Percentiles rank a stretch among this genome's conserved stretches.
phyloP scores from a whole-genome alignment of 2,329 filamentous ascomycete species.

The Pezicula radicicola region DNA sequence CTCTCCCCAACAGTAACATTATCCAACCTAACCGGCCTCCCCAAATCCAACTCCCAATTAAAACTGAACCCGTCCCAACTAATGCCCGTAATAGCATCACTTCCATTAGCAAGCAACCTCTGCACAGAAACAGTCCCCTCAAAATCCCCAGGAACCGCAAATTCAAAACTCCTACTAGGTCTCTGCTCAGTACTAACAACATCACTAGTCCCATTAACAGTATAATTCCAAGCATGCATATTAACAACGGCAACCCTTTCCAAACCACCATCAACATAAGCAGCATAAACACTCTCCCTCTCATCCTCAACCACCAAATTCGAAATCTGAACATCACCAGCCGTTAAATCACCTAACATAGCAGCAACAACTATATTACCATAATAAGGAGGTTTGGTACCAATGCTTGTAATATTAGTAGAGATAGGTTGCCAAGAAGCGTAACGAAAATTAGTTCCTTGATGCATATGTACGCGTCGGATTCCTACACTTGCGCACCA shows the following conservation, averaged over 20 bases:
- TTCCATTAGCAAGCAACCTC: slow-evolving; percentile 57
- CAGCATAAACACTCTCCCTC: slow-evolving; percentile 51
- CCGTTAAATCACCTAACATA: slow-evolving; percentile 44
- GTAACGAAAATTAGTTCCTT: slow-evolving; percentile 62
- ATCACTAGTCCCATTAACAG: slow-evolving; percentile 35
- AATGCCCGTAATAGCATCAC: slow-evolving; percentile 59
- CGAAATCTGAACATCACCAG: slow-evolving; percentile 39
- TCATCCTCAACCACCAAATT: slow-evolving; percentile 37
- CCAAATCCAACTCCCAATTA: slow-evolving; percentile 54
- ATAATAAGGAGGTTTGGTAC: slow-evolving; percentile 64
- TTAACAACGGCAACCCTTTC: slow-evolving; percentile 53
- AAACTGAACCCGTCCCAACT: slow-evolving; percentile 61
- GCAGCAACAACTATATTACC: slow-evolving; percentile 57
- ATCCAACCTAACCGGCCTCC: slow-evolving; percentile 46
- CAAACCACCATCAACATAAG: slow-evolving; percentile 44
- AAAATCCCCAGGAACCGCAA: slow-evolving; percentile 30
- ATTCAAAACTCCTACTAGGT: slow-evolving; percentile 35
- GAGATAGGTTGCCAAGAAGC: slow-evolving; percentile 56
- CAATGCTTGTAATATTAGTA: slow-evolving; percentile 45
- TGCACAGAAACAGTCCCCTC: slow-evolving; percentile 34
- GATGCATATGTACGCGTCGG: slow-evolving; percentile 59
- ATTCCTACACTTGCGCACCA: slow-evolving; percentile 54
- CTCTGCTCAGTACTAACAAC: slow-evolving; percentile 27
- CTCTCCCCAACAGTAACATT: slow-evolving; percentile 54
- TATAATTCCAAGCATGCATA: slow-evolving; percentile 57